Percentiles rank a stretch among this genome's conserved stretches.
Evolutionary conservation across 345 rosid genomes (phyloP).

Genomic region (Rhodamnia argentea): DNA sequence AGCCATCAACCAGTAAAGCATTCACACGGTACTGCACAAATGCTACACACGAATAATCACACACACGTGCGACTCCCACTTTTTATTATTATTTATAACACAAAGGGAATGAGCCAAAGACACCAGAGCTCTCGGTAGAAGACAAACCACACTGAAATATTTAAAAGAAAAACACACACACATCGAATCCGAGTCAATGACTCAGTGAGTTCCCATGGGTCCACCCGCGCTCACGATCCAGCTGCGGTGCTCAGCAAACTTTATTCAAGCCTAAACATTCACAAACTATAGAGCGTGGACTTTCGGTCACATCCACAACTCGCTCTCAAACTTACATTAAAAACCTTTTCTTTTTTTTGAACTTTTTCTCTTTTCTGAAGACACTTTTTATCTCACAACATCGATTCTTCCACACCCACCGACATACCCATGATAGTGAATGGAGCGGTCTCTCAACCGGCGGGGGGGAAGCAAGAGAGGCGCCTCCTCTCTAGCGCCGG

Average conservation of each 20-base stretch:
- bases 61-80: not conserved
- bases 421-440: not conserved
- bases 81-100: not conserved
- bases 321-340: not conserved
- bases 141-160: not conserved
- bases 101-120: not conserved
- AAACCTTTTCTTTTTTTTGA: not conserved
- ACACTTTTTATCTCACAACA: not conserved
- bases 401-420: not conserved
- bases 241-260: not conserved
- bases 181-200: not conserved
- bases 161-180: not conserved
- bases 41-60: not conserved
- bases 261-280: not conserved
- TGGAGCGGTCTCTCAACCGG: not conserved
- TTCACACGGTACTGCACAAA: not conserved
- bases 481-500: slow-evolving; percentile 39
- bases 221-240: not conserved
- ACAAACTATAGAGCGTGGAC: slow-evolving; percentile 6
- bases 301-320: slow-evolving; percentile 7
- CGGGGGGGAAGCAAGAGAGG: not conserved
- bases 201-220: not conserved
- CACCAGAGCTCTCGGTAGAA: not conserved
- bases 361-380: not conserved
- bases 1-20: not conserved